Evolutionary conservation across 2,329 filamentous ascomycete species (phyloP), one percentile per base, ranked within the genome.

Genomic region (Colletotrichum higginsianum): DNA sequence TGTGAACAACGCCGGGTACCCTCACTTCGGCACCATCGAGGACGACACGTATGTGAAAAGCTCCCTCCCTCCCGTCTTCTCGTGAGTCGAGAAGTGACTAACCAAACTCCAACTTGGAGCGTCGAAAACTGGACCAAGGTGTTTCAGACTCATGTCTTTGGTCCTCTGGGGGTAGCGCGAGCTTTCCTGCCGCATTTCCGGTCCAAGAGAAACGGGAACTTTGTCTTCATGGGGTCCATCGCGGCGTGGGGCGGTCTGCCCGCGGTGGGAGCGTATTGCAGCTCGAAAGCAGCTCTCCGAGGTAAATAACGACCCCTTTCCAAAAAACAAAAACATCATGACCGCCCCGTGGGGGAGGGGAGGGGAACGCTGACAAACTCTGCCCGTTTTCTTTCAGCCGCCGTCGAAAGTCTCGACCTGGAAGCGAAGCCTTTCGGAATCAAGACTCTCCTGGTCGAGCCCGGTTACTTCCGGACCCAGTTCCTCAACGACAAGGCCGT

Each of bases 391-490:
- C 3, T 18, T 5, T 2, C 7, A 77, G 80, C 76, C 16, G 76
- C 76, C 4, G 75, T 79, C n/a, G 78, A 80, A 23, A 78, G 75
- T 18, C 76, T 81, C 15, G 67, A 84, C 50, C 77, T 80, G 21
- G 76, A 77, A 13, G 67, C 78, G 2, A 71, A 78, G 65, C 76
- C 76, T 3, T 76, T 78, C 0, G 79, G 77, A 1, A 75, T 86
- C 47, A 78, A 81, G 26, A 75, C 83, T 0, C 75, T 84, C 1
- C 74, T 84, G 0, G 76, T 86, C 5, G 84, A 85, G 60, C 84
- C 87, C 0, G 87, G 87, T 0, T 85, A 83, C 65, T 87, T 85
- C 67, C 77, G 81, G 3, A 87, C 84, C 0, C 77, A 78, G 0
- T 80, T 83, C 0, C 82, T 86, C 44, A 61, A 49, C 15, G 57